phyloP scores from a whole-genome alignment of 2,329 filamentous ascomycete genomes.

The Talaromyces funiculosus region DNA sequence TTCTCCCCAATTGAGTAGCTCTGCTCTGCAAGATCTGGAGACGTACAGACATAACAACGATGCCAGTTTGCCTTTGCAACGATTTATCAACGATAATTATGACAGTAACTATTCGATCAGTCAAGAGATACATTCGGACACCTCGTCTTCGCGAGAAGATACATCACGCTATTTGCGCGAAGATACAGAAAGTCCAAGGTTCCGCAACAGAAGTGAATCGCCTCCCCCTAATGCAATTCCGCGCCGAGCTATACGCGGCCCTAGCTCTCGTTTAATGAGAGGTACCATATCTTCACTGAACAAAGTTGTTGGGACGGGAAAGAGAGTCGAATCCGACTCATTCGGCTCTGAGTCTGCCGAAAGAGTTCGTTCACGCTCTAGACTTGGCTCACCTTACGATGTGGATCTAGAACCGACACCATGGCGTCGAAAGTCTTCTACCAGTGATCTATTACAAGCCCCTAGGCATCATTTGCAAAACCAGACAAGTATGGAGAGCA shows the following conservation, averaged over 20 bases:
- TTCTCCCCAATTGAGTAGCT: slow-evolving; percentile 24
- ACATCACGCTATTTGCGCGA: background rate
- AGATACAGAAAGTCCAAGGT: background rate
- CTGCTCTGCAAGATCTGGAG: slow-evolving; percentile 20
- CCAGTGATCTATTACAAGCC: slow-evolving; percentile 6
- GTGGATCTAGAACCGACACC: background rate
- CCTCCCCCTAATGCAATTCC: slow-evolving; percentile 12
- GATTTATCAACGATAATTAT: slow-evolving; percentile 36
- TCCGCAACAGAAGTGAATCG: slow-evolving; percentile 11
- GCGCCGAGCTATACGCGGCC: slow-evolving; percentile 12
- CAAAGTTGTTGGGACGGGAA: slow-evolving; percentile 9
- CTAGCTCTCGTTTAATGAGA: slow-evolving; percentile 13
- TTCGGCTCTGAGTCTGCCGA: background rate
- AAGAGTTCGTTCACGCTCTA: slow-evolving; percentile 9
- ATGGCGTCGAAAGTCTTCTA: slow-evolving; percentile 10
- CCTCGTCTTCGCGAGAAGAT: slow-evolving; percentile 2
- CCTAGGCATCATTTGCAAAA: slow-evolving; percentile 11
- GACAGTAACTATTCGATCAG: slow-evolving; percentile 23
- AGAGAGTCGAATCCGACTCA: slow-evolving; percentile 3
- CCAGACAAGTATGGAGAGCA: slow-evolving; percentile 14
- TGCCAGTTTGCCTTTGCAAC: slow-evolving; percentile 34
- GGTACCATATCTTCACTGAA: slow-evolving; percentile 14
- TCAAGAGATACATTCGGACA: background rate
- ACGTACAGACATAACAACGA: slow-evolving; percentile 26
- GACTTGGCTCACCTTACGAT: slow-evolving; percentile 14